Evolutionary conservation across 73 alveolate genomes (phyloP), one percentile per base, ranked within the genome.

Genomic region (Blepharisma stoltei): DNA sequence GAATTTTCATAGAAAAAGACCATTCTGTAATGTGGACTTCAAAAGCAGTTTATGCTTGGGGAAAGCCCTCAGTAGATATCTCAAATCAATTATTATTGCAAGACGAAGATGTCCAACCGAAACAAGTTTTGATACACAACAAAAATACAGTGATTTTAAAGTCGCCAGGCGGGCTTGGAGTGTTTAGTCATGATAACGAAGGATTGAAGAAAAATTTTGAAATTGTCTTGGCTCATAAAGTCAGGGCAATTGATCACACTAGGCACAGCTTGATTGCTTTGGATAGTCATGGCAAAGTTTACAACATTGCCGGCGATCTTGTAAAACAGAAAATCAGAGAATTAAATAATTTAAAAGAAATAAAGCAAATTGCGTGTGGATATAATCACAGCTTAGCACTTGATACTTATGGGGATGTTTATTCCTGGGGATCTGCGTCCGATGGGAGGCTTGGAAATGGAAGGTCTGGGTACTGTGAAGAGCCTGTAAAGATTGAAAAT

Each of bases 391-490:
- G 76, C 21, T 21, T 60, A 27, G 76, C 76, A 25, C 49, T 60
- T 25, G 76, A 60, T 60, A 14, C 14, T 1, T 21, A 21, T 60
- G 76, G 76, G 18, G 4, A 27, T 11, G 76, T 60, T 21, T 4
- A 11, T 60, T 21, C 76, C 5, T 60, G 76, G 76, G 76, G 76
- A 1, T 25, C 41, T 9, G 76, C 38, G 14, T 9, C 41, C 14
- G 49, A 60, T 25, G 76, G 76, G 14, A 20, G 76, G 21, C 76
- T 60, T 25, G 76, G 76, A 11, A 9, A 25, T 60, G 76, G 52
- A 21, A 52, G 23, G n/a, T 52, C 66, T 20, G 27, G 23, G 23
- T 11, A 52, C 66, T 20, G 23, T 52, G n/a, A 52, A 14, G 66
- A 52, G 23, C 66, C 66, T 14, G 23, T 14, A 14, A 14, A 14